Evolutionary conservation across 768 basidiomycete genomes (phyloP).

Genomic region (Erythrobasidium yunnanense): DNA sequence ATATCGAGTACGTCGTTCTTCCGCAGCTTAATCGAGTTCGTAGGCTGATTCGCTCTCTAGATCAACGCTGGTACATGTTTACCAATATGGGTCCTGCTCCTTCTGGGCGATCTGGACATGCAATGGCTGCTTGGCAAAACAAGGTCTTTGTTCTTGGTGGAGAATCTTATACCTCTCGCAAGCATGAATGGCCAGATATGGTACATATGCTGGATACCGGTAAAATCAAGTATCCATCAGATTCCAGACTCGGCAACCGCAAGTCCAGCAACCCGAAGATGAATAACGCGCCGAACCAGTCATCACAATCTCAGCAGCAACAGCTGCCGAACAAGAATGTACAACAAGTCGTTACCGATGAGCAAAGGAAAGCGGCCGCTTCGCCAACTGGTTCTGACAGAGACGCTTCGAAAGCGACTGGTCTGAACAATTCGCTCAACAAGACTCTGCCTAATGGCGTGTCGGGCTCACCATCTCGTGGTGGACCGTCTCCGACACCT

Average conservation of each 20-base stretch:
- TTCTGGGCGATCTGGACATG: slow-evolving; percentile 82
- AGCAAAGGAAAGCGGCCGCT: background rate
- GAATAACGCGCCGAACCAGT: background rate
- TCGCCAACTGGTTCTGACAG: slow-evolving; percentile 19
- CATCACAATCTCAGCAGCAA: slow-evolving; percentile 11
- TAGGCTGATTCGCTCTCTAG: slow-evolving; percentile 43
- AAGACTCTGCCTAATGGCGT: background rate
- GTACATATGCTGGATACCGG: slow-evolving; percentile 94
- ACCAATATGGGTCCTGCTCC: slow-evolving; percentile 99
- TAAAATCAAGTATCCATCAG: slow-evolving; percentile 80
- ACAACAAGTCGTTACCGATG: slow-evolving; percentile 1
- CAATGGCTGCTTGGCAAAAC: slow-evolving; percentile 87
- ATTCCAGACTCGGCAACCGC: slow-evolving; percentile 40
- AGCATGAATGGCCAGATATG: slow-evolving; percentile 59
- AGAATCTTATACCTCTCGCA: slow-evolving; percentile 54
- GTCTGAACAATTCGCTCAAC: background rate
- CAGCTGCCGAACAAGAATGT: slow-evolving; percentile 3
- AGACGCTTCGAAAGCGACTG: background rate
- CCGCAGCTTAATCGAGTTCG: background rate
- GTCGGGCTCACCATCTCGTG: background rate
- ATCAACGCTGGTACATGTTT: slow-evolving; percentile 99
- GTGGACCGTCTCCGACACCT: slow-evolving; percentile 1
- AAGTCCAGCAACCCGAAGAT: slow-evolving; percentile 11
- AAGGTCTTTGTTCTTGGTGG: slow-evolving; percentile 89
- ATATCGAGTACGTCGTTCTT: slow-evolving; percentile 72